Conservation (phyloP, 2,329 filamentous ascomycete genomes). For the Cytospora piceae region DNA sequence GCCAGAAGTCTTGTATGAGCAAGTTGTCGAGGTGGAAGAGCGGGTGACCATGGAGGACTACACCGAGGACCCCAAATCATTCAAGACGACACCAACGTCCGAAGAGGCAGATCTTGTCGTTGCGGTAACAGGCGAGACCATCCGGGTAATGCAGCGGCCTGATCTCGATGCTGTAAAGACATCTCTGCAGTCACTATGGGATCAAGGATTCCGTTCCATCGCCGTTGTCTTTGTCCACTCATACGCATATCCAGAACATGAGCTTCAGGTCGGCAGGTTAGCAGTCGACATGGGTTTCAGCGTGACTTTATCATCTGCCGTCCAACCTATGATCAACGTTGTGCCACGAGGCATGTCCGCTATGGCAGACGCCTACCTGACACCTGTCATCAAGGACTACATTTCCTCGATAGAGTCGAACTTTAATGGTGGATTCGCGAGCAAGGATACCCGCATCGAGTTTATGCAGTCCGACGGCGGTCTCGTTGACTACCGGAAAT, state of each 20-base stretch:
- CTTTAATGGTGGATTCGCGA: constrained; percentile 42
- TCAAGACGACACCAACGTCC: constrained; percentile 1
- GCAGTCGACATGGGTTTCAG: constrained; percentile 47
- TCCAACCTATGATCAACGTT: constrained; percentile 49
- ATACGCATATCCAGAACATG: constrained; percentile 69
- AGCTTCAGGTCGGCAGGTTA: constrained; percentile 42
- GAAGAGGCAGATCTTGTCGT: constrained; percentile 16
- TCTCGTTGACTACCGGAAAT: constrained; percentile 59
- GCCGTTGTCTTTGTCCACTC: constrained; percentile 73
- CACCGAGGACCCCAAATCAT: constrained; percentile 22
- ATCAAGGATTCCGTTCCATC: constrained; percentile 49
- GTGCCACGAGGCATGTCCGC: constrained; percentile 50
- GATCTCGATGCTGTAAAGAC: constrained; percentile 11
- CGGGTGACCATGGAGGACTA: constrained; percentile 30
- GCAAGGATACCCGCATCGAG: constrained; percentile 59
- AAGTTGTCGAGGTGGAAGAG: constrained; percentile 31
- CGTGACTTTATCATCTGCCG: constrained; percentile 43
- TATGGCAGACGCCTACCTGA: constrained; percentile 49
- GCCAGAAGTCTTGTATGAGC: constrained; percentile 29
- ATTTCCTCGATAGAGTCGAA: constrained; percentile 42
- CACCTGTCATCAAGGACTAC: constrained; percentile 47
- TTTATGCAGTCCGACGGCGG: constrained; percentile 70
- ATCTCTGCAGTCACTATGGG: constrained; percentile 20
- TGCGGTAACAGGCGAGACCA: constrained; percentile 24
- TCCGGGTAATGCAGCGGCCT: constrained; percentile 25